A percentile compares a stretch with the other conserved stretches of the same genome.
Evolutionary conservation across 257 asterid genomes (phyloP).

Genomic region (Schizonepeta tenuifolia): DNA sequence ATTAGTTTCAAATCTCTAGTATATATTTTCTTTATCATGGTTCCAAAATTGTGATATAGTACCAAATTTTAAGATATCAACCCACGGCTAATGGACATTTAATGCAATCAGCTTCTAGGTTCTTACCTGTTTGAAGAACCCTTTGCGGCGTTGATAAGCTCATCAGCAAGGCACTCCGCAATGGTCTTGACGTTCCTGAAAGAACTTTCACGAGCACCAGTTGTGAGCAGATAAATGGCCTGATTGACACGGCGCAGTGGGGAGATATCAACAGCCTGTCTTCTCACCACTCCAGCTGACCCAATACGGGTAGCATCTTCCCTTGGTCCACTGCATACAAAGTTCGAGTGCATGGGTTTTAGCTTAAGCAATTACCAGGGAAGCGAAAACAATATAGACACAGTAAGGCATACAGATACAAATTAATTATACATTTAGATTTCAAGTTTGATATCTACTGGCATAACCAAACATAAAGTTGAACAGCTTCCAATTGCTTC

Average conservation of each 20-base stretch:
- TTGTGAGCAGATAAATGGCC: conserved; percentile 56
- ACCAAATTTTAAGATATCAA: too few relatives aligned
- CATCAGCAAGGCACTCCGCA: conserved; percentile 66
- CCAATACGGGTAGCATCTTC: conserved; percentile 66
- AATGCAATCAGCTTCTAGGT: not conserved
- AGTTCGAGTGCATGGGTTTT: not conserved
- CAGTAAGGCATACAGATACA: not conserved
- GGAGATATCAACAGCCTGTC: conserved; percentile 64
- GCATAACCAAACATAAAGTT: not conserved
- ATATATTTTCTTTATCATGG: too few relatives aligned
- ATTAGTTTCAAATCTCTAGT: not conserved
- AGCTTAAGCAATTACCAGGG: not conserved
- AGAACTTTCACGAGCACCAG: conserved; percentile 65
- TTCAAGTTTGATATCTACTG: not conserved
- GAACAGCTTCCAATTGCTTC: not conserved
- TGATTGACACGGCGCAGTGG: conserved; percentile 63
- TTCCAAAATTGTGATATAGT: too few relatives aligned
- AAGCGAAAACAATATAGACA: not conserved
- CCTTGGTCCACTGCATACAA: conserved; percentile 43
- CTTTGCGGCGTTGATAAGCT: conserved; percentile 58
- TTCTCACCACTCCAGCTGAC: conserved; percentile 59
- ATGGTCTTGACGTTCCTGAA: conserved; percentile 59
- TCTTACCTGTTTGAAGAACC: conserved; percentile 50
- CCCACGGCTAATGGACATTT: too few relatives aligned
- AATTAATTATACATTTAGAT: too few relatives aligned